Evolutionary conservation across 192 early-diverging fungal genomes (phyloP).

Genomic region (Entomortierella chlamydospora): DNA sequence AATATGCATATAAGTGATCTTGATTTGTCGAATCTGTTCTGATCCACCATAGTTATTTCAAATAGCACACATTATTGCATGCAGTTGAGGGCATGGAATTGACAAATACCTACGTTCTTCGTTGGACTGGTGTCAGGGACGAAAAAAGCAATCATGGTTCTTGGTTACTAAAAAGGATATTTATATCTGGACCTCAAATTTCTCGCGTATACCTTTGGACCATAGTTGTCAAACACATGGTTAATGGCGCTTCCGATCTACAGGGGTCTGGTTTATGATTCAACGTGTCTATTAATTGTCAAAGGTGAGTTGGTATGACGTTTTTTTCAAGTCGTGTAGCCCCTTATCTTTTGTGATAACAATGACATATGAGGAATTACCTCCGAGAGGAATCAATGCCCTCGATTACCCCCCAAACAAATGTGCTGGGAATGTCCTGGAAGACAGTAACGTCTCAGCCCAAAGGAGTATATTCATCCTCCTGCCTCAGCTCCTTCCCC

Average conservation of each 20-base stretch:
- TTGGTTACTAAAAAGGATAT: background rate
- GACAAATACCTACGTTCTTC: conserved; percentile 67
- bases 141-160: background rate
- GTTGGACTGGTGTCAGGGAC: conserved; percentile 59
- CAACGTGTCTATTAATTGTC: conserved; percentile 58
- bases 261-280: conserved; percentile 66
- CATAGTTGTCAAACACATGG: conserved; percentile 77
- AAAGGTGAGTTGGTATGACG: background rate
- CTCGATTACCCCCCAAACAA: conserved; percentile 58
- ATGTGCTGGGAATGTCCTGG: conserved; percentile 68
- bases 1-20: background rate
- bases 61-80: background rate
- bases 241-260: conserved; percentile 29
- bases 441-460: conserved; percentile 66
- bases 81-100: background rate
- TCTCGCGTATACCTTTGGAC: conserved; percentile 63
- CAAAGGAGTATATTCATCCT: conserved; percentile 58
- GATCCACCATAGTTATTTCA: background rate
- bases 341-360: no score
- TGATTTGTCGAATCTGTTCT: background rate
- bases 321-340: no score
- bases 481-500: conserved; percentile 14
- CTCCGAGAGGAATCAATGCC: conserved; percentile 68
- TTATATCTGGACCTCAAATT: no score
- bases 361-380: background rate